These are phyloP conservation scores for Monosporascus sp. DNA, from an alignment of 2,329 filamentous ascomycete species.

Conservation along the genomic window DNA sequence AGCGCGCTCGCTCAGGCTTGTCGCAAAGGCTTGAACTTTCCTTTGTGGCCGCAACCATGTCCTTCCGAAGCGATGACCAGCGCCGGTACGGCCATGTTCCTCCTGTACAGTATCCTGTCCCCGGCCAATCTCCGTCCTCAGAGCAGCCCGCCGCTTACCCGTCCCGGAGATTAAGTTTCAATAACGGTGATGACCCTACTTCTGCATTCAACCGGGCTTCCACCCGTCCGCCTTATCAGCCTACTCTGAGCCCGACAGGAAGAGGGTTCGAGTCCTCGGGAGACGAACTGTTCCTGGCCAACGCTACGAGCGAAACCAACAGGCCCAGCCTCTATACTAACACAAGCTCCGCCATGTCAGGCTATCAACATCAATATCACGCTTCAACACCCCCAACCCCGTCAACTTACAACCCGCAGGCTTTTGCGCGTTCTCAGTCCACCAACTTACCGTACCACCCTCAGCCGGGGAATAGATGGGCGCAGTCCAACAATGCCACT, in stretches of 20 bases:
- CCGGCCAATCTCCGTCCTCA: conserved; percentile 31
- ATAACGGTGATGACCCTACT: conserved; percentile 65
- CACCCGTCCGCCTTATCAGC: conserved; percentile 25
- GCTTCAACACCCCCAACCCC: conserved; percentile 40
- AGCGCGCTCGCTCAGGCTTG: not conserved
- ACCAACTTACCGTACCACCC: conserved; percentile 46
- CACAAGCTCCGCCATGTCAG: conserved; percentile 40
- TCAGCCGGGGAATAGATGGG: conserved; percentile 30
- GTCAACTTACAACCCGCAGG: conserved; percentile 65
- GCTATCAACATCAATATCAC: conserved; percentile 49
- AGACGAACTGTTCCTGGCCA: conserved; percentile 62
- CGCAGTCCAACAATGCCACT: conserved; percentile 25
- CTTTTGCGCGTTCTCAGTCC: conserved; percentile 53
- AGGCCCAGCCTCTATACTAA: conserved; percentile 35
- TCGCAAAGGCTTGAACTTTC: not conserved
- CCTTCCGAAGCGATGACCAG: conserved; percentile 58
- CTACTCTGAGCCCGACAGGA: conserved; percentile 23
- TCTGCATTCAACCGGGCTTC: conserved; percentile 37
- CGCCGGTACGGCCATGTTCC: conserved; percentile 62
- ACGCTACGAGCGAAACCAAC: conserved; percentile 31
- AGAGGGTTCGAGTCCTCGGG: conserved; percentile 28
- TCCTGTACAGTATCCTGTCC: conserved; percentile 58
- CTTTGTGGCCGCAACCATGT: conserved; percentile 39
- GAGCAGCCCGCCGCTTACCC: conserved; percentile 33
- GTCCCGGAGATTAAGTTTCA: conserved; percentile 63